phyloP scores from a whole-genome alignment of 2,329 filamentous ascomycete species.

The Apiospora koreana region DNA sequence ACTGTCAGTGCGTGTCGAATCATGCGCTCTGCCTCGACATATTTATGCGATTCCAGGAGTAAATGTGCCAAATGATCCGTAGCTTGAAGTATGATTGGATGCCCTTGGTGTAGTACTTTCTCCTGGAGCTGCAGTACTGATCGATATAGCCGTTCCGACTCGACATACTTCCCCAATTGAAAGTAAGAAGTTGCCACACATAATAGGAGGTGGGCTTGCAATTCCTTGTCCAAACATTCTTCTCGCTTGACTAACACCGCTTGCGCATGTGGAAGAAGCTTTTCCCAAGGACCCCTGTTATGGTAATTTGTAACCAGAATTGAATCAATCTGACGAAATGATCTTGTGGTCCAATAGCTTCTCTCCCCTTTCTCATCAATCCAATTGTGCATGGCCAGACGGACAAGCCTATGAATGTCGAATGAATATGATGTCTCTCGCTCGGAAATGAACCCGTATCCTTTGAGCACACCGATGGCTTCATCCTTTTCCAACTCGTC shows the following conservation, averaged over 20 bases:
- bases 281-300: constrained; percentile 9
- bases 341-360: constrained; percentile 10
- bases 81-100: neutral
- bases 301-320: neutral
- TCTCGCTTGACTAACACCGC: constrained; percentile 8
- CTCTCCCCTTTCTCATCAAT: constrained; percentile 5
- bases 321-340: neutral
- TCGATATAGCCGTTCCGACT: neutral
- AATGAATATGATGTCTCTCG: constrained; percentile 19
- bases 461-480: constrained; percentile 17
- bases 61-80: neutral
- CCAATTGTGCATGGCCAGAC: constrained; percentile 18
- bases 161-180: neutral
- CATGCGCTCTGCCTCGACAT: neutral
- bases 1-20: neutral
- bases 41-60: neutral
- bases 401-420: constrained; percentile 27
- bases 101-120: neutral
- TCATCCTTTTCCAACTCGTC: constrained; percentile 10
- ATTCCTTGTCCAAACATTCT: neutral
- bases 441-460: constrained; percentile 30
- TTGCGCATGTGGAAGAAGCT: constrained; percentile 15
- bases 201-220: neutral
- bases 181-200: neutral
- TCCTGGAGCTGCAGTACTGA: neutral